Evolutionary conservation across 2,329 filamentous ascomycete genomes (phyloP).

Genomic region (Aspergillus carbonarius): DNA sequence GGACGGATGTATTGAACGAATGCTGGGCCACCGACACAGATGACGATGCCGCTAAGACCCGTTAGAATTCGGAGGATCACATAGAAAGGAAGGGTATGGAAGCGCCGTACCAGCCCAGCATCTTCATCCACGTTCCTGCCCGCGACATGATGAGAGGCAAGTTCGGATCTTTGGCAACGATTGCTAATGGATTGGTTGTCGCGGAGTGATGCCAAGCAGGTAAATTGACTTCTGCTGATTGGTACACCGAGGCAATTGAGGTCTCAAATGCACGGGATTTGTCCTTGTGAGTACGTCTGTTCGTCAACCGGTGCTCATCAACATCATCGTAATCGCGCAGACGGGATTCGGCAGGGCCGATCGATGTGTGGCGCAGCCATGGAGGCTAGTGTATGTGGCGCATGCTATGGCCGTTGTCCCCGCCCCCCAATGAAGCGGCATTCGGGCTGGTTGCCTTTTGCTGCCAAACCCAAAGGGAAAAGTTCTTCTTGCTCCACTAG

Average conservation of each 20-base stretch:
- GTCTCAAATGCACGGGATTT: not conserved
- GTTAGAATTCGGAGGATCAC: conserved; percentile 6
- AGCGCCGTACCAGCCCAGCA: conserved; percentile 63
- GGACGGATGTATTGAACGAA: conserved; percentile 72
- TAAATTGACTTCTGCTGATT: not conserved
- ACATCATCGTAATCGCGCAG: not conserved
- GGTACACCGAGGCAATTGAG: not conserved
- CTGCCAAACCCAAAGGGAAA: not conserved
- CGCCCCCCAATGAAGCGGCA: not conserved
- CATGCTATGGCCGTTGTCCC: not conserved
- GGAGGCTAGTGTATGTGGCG: conserved; percentile 2
- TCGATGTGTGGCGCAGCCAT: conserved; percentile 5
- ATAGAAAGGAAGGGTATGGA: conserved; percentile 9
- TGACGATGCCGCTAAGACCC: conserved; percentile 60
- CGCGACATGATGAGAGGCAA: conserved; percentile 42
- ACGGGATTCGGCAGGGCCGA: conserved; percentile 1
- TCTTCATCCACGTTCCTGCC: conserved; percentile 60
- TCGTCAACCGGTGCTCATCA: not conserved
- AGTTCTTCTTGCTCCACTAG: not conserved
- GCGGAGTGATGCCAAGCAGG: not conserved
- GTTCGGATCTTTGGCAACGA: not conserved
- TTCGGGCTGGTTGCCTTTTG: not conserved
- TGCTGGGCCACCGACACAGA: conserved; percentile 81
- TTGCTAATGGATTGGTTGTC: not conserved
- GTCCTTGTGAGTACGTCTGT: not conserved